phyloP scores from a whole-genome alignment of 2,329 filamentous ascomycete genomes.

The Calonectria henricotiae region DNA sequence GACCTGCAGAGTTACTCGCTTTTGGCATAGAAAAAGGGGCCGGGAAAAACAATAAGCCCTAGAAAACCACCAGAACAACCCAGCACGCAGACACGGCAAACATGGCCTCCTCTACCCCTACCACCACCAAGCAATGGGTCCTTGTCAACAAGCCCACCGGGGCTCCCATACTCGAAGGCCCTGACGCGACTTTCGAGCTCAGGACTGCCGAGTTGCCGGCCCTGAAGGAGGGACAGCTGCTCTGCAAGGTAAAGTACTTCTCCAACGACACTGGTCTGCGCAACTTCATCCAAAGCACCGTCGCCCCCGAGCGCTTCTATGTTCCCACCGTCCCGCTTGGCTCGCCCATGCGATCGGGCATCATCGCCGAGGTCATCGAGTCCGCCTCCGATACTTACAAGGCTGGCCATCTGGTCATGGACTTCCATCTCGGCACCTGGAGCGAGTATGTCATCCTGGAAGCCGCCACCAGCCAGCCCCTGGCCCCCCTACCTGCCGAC shows the following conservation, averaged over 20 bases:
- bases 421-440: conserved; percentile 54
- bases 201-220: conserved; percentile 48
- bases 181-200: conserved; percentile 52
- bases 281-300: conserved; percentile 53
- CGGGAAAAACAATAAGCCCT: background rate
- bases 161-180: conserved; percentile 49
- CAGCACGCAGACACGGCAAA: conserved; percentile 20
- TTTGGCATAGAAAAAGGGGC: conserved; percentile 27
- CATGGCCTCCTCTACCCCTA: conserved; percentile 46
- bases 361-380: conserved; percentile 53
- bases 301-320: conserved; percentile 52
- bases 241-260: conserved; percentile 52
- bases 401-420: conserved; percentile 51
- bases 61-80: background rate
- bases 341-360: conserved; percentile 52
- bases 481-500: conserved; percentile 47
- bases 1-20: conserved; percentile 26
- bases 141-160: conserved; percentile 51
- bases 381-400: conserved; percentile 50
- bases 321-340: conserved; percentile 52
- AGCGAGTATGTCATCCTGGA: conserved; percentile 52
- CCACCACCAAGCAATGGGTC: conserved; percentile 55
- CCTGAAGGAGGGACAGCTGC: conserved; percentile 51
- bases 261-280: conserved; percentile 54
- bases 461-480: conserved; percentile 48